These are phyloP conservation scores for Salix udensis DNA, from an alignment of 345 rosid genomes.

Conservation along the genomic window DNA sequence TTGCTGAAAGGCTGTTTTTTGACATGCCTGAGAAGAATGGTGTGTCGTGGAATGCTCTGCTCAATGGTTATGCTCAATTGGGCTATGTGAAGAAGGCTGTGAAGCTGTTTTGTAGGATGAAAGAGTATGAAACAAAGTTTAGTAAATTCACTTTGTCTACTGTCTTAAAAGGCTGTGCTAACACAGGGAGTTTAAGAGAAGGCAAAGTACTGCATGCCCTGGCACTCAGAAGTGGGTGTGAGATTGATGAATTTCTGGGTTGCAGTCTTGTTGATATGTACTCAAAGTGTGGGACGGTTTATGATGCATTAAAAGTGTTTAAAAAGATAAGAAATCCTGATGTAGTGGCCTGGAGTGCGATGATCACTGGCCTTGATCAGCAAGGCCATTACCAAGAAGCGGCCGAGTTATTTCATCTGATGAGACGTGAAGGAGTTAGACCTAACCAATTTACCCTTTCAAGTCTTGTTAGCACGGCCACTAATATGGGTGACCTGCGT, in stretches of 20 bases:
- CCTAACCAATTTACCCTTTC: constrained; percentile 40
- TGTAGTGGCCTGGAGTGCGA: constrained; percentile 38
- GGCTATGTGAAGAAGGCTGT: constrained; percentile 30
- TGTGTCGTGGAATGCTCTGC: constrained; percentile 43
- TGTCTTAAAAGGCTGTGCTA: constrained; percentile 36
- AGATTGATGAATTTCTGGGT: constrained; percentile 35
- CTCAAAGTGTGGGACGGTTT: constrained; percentile 39
- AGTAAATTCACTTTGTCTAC: constrained; percentile 37
- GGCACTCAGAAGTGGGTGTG: constrained; percentile 34
- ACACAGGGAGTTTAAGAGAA: constrained; percentile 24
- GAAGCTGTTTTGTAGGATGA: constrained; percentile 35
- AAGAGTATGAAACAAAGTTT: constrained; percentile 29
- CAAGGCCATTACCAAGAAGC: constrained; percentile 34
- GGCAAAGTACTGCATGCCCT: constrained; percentile 42
- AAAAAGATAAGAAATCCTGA: constrained; percentile 33
- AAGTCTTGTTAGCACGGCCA: constrained; percentile 33
- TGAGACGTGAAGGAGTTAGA: constrained; percentile 31
- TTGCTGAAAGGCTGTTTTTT: constrained; percentile 34
- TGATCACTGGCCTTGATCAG: constrained; percentile 39
- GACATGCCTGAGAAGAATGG: constrained; percentile 37
- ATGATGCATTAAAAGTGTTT: constrained; percentile 41
- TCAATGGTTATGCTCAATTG: constrained; percentile 38
- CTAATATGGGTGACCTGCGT: constrained; percentile 21
- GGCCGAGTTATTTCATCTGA: constrained; percentile 30
- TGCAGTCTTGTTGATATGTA: constrained; percentile 47